phyloP scores from a whole-genome alignment of 1,139 yeast species.

The Candida sp. region DNA sequence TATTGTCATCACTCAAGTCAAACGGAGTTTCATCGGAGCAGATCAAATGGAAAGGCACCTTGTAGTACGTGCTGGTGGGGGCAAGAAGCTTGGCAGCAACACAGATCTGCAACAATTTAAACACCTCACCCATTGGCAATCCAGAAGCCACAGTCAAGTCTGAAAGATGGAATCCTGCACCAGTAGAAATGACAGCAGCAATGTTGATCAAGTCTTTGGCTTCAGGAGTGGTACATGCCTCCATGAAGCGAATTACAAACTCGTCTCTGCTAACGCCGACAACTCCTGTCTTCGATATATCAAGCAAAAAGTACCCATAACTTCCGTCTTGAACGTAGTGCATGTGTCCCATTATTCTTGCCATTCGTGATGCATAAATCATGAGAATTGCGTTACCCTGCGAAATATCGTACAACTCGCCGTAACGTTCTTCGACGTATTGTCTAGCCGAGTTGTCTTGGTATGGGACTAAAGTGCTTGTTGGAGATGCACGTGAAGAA shows the following conservation, averaged over 20 bases:
- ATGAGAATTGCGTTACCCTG: constrained; percentile 12
- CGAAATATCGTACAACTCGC: constrained; percentile 10
- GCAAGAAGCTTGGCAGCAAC: constrained; percentile 35
- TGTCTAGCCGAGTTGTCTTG: neutral
- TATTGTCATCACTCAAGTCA: constrained; percentile 36
- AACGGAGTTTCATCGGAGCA: constrained; percentile 39
- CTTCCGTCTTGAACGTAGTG: constrained; percentile 5
- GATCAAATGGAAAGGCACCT: constrained; percentile 49
- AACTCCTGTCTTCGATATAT: neutral
- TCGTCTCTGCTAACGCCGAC: constrained; percentile 8
- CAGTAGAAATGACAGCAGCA: constrained; percentile 49
- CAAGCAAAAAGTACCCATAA: constrained; percentile 8
- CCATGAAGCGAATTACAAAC: constrained; percentile 17
- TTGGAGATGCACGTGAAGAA: neutral
- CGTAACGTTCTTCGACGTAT: neutral
- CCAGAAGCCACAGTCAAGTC: constrained; percentile 47
- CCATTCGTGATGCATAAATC: constrained; percentile 11
- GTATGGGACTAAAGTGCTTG: neutral
- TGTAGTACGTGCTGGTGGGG: constrained; percentile 50
- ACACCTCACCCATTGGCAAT: constrained; percentile 27
- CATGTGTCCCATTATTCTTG: constrained; percentile 11
- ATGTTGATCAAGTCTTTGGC: constrained; percentile 33
- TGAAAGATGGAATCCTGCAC: constrained; percentile 45
- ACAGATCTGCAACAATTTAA: constrained; percentile 35
- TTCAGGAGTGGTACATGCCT: constrained; percentile 18